A percentile compares a stretch with the other conserved stretches of the same genome.
phyloP scores from a whole-genome alignment of 768 basidiomycete genomes.

The Leccinellum rugosiceps region DNA sequence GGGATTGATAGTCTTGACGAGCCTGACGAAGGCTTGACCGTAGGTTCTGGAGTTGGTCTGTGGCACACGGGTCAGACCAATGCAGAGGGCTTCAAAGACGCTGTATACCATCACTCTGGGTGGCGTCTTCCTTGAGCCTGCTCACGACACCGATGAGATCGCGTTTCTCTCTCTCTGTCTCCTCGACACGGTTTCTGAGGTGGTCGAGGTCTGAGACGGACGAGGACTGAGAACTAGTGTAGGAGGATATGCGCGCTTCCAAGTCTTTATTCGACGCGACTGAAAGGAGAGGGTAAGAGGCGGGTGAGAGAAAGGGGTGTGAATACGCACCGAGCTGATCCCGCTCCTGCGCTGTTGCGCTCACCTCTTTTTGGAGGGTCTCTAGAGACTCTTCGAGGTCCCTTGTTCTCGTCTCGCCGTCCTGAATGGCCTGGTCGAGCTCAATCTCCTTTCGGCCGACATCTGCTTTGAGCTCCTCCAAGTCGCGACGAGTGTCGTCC shows the following conservation, averaged over 20 bases:
- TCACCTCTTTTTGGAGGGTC: conserved; percentile 52
- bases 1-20: conserved; percentile 63
- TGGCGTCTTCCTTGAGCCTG: conserved; percentile 71
- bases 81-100: background rate
- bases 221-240: conserved; percentile 57
- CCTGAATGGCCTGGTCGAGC: conserved; percentile 80
- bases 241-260: conserved; percentile 51
- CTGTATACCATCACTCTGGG: conserved; percentile 68
- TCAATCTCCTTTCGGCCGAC: conserved; percentile 74
- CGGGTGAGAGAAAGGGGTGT: conserved; percentile 2
- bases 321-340: conserved; percentile 59
- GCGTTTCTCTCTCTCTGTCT: conserved; percentile 86
- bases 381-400: conserved; percentile 57
- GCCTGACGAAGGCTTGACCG: conserved; percentile 70
- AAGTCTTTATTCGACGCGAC: conserved; percentile 45
- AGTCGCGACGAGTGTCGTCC: conserved; percentile 54
- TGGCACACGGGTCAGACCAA: background rate
- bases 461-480: conserved; percentile 70
- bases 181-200: conserved; percentile 61
- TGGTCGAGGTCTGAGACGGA: conserved; percentile 61
- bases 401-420: conserved; percentile 59
- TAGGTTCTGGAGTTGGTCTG: conserved; percentile 72
- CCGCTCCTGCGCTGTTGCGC: conserved; percentile 55
- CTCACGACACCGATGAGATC: conserved; percentile 83
- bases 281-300: conserved; percentile 25